Percentiles rank a stretch among this genome's conserved stretches.
phyloP scores from a whole-genome alignment of 371 early-diverging fungal genomes.

The Batkoa obscura region DNA sequence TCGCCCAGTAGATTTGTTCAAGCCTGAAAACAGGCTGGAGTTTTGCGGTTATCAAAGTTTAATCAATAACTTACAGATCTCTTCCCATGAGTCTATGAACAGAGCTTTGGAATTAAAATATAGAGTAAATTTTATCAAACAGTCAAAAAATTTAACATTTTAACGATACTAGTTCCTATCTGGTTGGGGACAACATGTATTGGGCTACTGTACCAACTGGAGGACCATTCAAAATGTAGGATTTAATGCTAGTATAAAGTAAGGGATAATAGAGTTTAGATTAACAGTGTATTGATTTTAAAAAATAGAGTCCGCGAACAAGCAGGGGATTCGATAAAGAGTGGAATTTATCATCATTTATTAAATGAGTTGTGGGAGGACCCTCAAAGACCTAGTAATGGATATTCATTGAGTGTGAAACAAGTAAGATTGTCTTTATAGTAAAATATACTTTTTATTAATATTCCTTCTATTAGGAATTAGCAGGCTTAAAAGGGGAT shows the following conservation, averaged over 20 bases:
- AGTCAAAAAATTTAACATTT: neutral
- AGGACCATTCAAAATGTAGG: neutral
- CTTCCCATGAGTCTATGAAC: slow-evolving; percentile 10
- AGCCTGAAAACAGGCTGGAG: slow-evolving; percentile 7
- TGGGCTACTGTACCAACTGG: neutral
- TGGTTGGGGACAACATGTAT: no score
- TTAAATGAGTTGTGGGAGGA: slow-evolving; percentile 58
- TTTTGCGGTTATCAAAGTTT: slow-evolving; percentile 7
- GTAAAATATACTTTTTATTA: no score
- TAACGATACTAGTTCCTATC: neutral
- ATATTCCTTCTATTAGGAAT: slow-evolving; percentile 22
- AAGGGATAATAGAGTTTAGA: no score
- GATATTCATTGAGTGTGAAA: slow-evolving; percentile 34
- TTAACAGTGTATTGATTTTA: no score
- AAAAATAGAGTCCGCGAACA: slow-evolving; percentile 66
- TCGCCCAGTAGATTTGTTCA: slow-evolving; percentile 8
- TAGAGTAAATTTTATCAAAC: slow-evolving; percentile 7
- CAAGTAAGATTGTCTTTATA: slow-evolving; percentile 13
- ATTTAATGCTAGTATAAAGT: no score
- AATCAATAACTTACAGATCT: slow-evolving; percentile 7
- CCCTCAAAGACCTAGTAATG: slow-evolving; percentile 47
- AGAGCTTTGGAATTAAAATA: slow-evolving; percentile 7
- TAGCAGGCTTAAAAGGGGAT: slow-evolving; percentile 74
- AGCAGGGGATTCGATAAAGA: slow-evolving; percentile 76
- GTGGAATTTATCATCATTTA: slow-evolving; percentile 46